Percentiles rank a stretch among this genome's conserved stretches.
Evolutionary conservation across 768 basidiomycete genomes (phyloP).

Genomic region (Tylopilus subfusipes): DNA sequence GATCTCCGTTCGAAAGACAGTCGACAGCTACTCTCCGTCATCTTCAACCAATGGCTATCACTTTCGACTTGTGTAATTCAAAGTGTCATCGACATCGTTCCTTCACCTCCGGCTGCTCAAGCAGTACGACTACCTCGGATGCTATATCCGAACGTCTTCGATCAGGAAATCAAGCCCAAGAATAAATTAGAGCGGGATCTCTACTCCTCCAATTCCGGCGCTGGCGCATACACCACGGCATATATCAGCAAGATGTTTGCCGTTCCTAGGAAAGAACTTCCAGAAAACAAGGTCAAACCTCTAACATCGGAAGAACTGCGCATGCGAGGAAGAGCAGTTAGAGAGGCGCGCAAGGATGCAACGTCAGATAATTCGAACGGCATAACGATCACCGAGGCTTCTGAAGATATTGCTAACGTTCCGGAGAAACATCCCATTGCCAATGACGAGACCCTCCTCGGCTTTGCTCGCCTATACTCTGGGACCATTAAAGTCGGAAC

Average conservation of each 20-base stretch:
- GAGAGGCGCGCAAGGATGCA: constrained; percentile 38
- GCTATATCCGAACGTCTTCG: constrained; percentile 77
- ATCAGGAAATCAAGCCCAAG: constrained; percentile 55
- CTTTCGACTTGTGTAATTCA: constrained; percentile 92
- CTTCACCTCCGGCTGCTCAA: constrained; percentile 81
- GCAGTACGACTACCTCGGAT: constrained; percentile 83
- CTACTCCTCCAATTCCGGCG: constrained; percentile 60
- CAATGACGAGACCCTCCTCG: constrained; percentile 69
- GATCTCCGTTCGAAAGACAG: constrained; percentile 92
- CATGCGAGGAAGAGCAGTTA: constrained; percentile 53
- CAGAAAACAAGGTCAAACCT: constrained; percentile 76
- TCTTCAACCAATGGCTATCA: constrained; percentile 96
- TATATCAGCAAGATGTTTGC: constrained; percentile 99
- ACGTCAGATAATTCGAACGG: constrained; percentile 23
- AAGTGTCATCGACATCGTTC: constrained; percentile 89
- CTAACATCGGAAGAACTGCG: constrained; percentile 85
- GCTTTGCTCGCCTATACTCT: constrained; percentile 92
- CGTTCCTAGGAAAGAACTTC: constrained; percentile 73
- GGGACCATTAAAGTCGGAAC: constrained; percentile 71
- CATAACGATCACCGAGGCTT: constrained; percentile 2
- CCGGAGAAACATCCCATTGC: background rate
- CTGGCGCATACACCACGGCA: constrained; percentile 64
- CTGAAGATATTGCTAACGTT: background rate
- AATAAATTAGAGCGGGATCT: constrained; percentile 83
- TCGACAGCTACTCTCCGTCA: constrained; percentile 73